Evolutionary conservation across 495 filamentous ascomycete species (phyloP).

Genomic region (Stereocaulon alpinum): DNA sequence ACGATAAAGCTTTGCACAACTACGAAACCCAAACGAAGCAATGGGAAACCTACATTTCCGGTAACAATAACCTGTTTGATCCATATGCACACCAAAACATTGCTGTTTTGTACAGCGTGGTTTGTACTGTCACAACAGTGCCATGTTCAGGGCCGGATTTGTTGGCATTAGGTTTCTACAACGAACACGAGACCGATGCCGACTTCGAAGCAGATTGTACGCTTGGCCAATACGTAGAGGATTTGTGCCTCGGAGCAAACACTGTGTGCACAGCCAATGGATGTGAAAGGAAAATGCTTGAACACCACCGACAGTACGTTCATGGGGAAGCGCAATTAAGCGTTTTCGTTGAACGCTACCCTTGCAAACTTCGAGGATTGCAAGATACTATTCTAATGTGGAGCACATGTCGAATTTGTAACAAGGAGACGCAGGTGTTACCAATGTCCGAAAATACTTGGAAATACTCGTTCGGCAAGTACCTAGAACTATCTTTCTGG

Average conservation of each 20-base stretch:
- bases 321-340: slow-evolving; percentile 92
- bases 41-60: slow-evolving; percentile 86
- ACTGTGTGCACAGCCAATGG: slow-evolving; percentile 68
- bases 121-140: slow-evolving; percentile 81
- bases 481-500: slow-evolving; percentile 94
- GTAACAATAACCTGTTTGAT: slow-evolving; percentile 77
- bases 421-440: slow-evolving; percentile 76
- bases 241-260: slow-evolving; percentile 67
- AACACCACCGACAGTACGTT: slow-evolving; percentile 95
- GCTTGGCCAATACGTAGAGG: slow-evolving; percentile 90
- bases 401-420: slow-evolving; percentile 88
- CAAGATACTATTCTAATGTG: slow-evolving; percentile 89
- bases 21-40: slow-evolving; percentile 90
- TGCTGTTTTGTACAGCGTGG: slow-evolving; percentile 84
- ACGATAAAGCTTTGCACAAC: slow-evolving; percentile 86
- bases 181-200: slow-evolving; percentile 63
- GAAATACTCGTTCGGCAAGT: slow-evolving; percentile 99
- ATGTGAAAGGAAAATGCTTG: slow-evolving; percentile 79
- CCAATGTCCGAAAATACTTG: slow-evolving; percentile 93
- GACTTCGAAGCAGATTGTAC: slow-evolving; percentile 79
- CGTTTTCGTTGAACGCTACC: slow-evolving; percentile 69
- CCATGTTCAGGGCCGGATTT: slow-evolving; percentile 86
- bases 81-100: slow-evolving; percentile 93
- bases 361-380: slow-evolving; percentile 57
- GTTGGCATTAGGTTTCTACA: slow-evolving; percentile 81